Percentiles rank a stretch among this genome's conserved stretches.
These are phyloP conservation scores for Apiospora marii DNA, from an alignment of 2,329 filamentous ascomycete species.

Conservation along the genomic window DNA sequence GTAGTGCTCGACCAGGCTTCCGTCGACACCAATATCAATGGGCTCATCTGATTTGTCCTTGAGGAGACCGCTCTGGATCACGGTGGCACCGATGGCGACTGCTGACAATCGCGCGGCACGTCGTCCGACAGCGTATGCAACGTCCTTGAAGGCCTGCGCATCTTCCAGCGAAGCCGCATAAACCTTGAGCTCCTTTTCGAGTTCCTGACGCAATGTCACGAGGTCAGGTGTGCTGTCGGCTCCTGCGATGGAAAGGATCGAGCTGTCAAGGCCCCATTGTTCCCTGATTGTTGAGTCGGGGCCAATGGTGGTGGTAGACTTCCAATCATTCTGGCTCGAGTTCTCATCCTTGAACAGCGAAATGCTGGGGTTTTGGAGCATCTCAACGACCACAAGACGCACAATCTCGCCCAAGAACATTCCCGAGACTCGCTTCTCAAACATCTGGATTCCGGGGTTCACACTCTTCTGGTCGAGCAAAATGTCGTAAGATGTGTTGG, in stretches of 20 bases:
- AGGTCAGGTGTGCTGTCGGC: slow-evolving; percentile 79
- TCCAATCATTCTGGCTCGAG: slow-evolving; percentile 73
- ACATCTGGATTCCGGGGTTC: slow-evolving; percentile 97
- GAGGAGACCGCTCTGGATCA: slow-evolving; percentile 81
- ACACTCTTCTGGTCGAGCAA: slow-evolving; percentile 80
- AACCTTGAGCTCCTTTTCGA: slow-evolving; percentile 80
- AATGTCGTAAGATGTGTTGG: slow-evolving; percentile 83
- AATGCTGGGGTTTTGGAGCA: slow-evolving; percentile 72
- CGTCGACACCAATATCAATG: slow-evolving; percentile 91
- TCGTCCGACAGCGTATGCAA: slow-evolving; percentile 84
- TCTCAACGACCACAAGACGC: slow-evolving; percentile 75
- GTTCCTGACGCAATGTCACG: slow-evolving; percentile 75
- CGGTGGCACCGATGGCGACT: slow-evolving; percentile 84
- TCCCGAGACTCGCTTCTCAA: slow-evolving; percentile 96
- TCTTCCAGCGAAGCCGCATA: slow-evolving; percentile 82
- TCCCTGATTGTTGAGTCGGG: slow-evolving; percentile 73
- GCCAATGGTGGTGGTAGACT: slow-evolving; percentile 74
- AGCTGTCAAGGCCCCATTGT: slow-evolving; percentile 90
- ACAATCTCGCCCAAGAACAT: slow-evolving; percentile 98
- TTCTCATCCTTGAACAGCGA: slow-evolving; percentile 80
- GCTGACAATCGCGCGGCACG: slow-evolving; percentile 89
- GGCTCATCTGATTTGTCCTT: slow-evolving; percentile 70
- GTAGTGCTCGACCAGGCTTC: slow-evolving; percentile 94
- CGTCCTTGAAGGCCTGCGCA: slow-evolving; percentile 84
- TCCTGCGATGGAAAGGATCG: slow-evolving; percentile 86